Evolutionary conservation across 495 filamentous ascomycete genomes (phyloP).

Genomic region (Aspergillus indologenus): DNA sequence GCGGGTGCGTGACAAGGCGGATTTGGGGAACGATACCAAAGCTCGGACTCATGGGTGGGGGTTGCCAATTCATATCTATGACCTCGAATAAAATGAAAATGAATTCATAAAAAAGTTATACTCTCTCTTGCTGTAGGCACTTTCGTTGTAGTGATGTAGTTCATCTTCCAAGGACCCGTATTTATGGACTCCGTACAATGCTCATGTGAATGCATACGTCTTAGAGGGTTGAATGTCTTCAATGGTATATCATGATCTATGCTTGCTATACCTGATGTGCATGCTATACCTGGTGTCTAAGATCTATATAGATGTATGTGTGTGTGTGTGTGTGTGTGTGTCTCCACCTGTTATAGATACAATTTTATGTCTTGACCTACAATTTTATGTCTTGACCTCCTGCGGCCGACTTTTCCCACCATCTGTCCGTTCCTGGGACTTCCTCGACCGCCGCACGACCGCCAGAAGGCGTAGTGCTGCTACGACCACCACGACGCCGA

Average conservation of each 20-base stretch:
- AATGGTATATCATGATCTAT: too few species aligned
- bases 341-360: too few species aligned
- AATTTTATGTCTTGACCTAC: too few species aligned
- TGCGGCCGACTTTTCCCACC: background rate
- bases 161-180: too few species aligned
- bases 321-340: too few species aligned
- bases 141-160: background rate
- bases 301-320: too few species aligned
- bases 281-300: too few species aligned
- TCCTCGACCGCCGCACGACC: background rate
- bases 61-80: conserved; percentile 16
- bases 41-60: conserved; percentile 30
- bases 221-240: too few species aligned
- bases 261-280: too few species aligned
- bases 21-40: conserved; percentile 42
- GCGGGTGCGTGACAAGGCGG: conserved; percentile 9
- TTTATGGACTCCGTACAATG: too few species aligned
- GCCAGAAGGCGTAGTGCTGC: conserved; percentile 7
- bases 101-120: conserved; percentile 15
- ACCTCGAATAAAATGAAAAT: conserved; percentile 21
- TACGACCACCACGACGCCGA: conserved; percentile 21
- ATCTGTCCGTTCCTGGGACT: too few species aligned
- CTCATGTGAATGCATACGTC: too few species aligned
- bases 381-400: background rate
- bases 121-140: background rate